Base-by-base conservation (phyloP, 2,329 filamentous ascomycete genomes). In the Tolypocladium ophioglossoides region DNA sequence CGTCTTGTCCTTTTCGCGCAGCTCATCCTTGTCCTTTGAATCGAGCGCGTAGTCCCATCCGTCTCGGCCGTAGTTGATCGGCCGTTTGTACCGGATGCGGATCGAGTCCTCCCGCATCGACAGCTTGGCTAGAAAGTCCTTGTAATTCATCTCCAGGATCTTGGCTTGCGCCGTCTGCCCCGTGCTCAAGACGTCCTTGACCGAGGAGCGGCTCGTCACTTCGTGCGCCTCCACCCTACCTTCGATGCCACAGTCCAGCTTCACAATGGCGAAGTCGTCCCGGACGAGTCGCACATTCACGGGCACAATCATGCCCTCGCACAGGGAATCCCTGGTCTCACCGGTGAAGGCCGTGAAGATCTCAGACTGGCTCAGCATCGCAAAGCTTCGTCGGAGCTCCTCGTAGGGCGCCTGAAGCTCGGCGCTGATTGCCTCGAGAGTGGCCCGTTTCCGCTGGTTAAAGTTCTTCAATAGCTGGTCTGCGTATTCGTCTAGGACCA, bases 301-400 rank as follows among this genome's bases (percentile, higher is more conserved):
- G 0, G 94, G 87, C 7, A 99, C 82, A 59, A 96, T 89, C 91
- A 97, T 97, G 61, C 88, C 89, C 64, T 92, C 87, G 52, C 83
- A 82, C 11, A 99, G 75, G 0, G 90, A 89, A 1, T 94, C 86
- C 56, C 82, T 78, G 0, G 90, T 97, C 71, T 99, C 94, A 55
- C 92, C 94, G 3, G 94, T 97, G 54, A 97, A 84, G 86, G 96
- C 96, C 40, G 91, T 94, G 70, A 97, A 99, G 56, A 96, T 83
- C 61, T 96, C 89, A 24, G 91, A 85, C 0, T 84, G 78, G 30
- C 75, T 76, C 41, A 96, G 75, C 51, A 79, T 72, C 47, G 81
- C 79, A 66, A 95, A 96, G 59, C 85, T 84, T 62, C 89, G 86
- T 48, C 94, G 84, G 54, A 99, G 78, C 69, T 99, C 94, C 72